Evolutionary conservation across 1,284 basidiomycete species (phyloP).

Genomic region (Agroathelia rolfsii): DNA sequence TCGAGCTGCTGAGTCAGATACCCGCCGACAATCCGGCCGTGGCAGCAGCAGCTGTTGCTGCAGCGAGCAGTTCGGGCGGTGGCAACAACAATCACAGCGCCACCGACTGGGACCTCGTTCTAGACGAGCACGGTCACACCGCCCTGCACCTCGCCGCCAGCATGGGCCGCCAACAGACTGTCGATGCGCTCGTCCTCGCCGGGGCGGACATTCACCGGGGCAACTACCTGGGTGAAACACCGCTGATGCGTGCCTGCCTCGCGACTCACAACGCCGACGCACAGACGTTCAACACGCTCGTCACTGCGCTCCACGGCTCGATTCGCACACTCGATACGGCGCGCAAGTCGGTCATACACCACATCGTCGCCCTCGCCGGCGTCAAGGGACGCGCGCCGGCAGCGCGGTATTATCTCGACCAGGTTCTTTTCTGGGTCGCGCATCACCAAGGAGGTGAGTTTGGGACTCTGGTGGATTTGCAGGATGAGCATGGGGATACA

Average conservation of each 20-base stretch:
- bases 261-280: constrained; percentile 83
- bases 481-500: constrained; percentile 95
- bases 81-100: constrained; percentile 22
- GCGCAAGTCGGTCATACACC: constrained; percentile 89
- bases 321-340: constrained; percentile 88
- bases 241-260: constrained; percentile 86
- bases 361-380: constrained; percentile 85
- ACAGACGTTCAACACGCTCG: constrained; percentile 64
- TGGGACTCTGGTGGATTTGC: constrained; percentile 77
- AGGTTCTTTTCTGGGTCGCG: constrained; percentile 79
- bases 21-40: constrained; percentile 33
- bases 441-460: constrained; percentile 66
- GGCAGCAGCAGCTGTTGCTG: constrained; percentile 24
- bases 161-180: constrained; percentile 61
- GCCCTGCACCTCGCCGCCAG: constrained; percentile 91
- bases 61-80: constrained; percentile 24
- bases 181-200: constrained; percentile 56
- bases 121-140: constrained; percentile 94
- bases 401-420: constrained; percentile 89
- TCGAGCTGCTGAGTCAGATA: constrained; percentile 58
- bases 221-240: constrained; percentile 91
- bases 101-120: constrained; percentile 68
- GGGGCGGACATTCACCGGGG: constrained; percentile 85
- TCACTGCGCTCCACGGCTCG: constrained; percentile 56
- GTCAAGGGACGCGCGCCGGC: constrained; percentile 79